These are phyloP conservation scores for Prinsepia uniflora DNA, from an alignment of 306 rosid species.

Conservation along the genomic window DNA sequence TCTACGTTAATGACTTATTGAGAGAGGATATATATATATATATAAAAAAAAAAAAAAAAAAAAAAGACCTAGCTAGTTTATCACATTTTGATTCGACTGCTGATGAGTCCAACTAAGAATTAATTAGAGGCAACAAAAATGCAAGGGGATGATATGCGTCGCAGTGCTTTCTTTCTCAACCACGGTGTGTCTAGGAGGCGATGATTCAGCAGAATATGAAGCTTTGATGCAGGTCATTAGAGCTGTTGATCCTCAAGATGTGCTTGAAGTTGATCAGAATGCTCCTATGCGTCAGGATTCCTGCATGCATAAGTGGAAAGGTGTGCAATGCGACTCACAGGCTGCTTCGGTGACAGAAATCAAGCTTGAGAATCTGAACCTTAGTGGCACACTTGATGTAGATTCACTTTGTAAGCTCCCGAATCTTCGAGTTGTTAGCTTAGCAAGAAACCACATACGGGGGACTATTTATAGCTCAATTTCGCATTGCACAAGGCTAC, in stretches of 20 bases:
- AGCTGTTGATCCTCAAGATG: constrained; percentile 35
- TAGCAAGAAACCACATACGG: constrained; percentile 33
- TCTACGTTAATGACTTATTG: neutral
- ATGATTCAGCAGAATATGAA: constrained; percentile 29
- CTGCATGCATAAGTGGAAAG: constrained; percentile 28
- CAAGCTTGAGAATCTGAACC: constrained; percentile 34
- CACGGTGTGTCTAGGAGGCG: constrained; percentile 5
- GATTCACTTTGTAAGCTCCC: constrained; percentile 37
- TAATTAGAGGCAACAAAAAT: constrained; percentile 16
- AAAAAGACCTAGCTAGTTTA: neutral
- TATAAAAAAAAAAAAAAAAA: neutral
- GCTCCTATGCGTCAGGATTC: neutral
- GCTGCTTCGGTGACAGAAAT: constrained; percentile 28
- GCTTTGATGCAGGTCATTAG: constrained; percentile 27
- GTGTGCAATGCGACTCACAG: constrained; percentile 28
- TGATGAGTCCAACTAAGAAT: constrained; percentile 18
- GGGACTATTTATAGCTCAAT: constrained; percentile 38
- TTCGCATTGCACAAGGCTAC: constrained; percentile 44
- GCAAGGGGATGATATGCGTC: constrained; percentile 25
- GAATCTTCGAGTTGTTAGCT: constrained; percentile 32
- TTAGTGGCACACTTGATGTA: constrained; percentile 36
- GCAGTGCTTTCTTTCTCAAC: constrained; percentile 14
- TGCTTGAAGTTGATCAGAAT: constrained; percentile 15
- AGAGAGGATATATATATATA: too few relatives aligned
- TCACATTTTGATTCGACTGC: constrained; percentile 1